A percentile compares a stretch with the other conserved stretches of the same genome.
phyloP scores from a whole-genome alignment of 495 filamentous ascomycete species.

The Neurospora sp. region DNA sequence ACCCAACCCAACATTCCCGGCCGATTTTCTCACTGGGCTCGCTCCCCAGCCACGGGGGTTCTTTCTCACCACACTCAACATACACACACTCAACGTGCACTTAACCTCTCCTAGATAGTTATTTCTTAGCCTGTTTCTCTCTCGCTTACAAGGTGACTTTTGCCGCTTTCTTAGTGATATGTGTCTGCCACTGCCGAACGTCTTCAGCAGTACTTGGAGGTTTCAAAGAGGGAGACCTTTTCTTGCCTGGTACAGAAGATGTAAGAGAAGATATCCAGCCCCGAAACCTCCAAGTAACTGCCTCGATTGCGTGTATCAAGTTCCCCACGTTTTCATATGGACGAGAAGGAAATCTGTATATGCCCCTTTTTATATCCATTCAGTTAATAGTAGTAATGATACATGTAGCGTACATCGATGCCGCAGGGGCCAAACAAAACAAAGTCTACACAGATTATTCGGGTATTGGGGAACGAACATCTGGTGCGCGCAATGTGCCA shows the following conservation, averaged over 20 bases:
- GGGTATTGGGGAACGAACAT: background rate
- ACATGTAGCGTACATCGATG: slow-evolving; percentile 7
- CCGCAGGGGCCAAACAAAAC: background rate
- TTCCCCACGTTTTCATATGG: background rate
- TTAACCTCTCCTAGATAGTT: background rate
- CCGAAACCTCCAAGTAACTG: too few relatives aligned
- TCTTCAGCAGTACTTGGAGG: too few relatives aligned
- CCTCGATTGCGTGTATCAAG: background rate
- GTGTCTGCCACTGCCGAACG: background rate
- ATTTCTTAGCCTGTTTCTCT: background rate
- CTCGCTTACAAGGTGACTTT: background rate
- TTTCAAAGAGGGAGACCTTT: too few relatives aligned
- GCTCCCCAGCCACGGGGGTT: background rate
- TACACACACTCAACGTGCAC: background rate
- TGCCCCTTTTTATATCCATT: background rate
- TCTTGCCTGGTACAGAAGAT: too few relatives aligned
- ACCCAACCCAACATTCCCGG: background rate
- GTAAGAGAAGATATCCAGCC: too few relatives aligned
- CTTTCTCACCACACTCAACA: background rate
- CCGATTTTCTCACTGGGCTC: background rate
- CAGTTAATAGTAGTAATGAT: slow-evolving; percentile 1
- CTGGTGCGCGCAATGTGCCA: background rate
- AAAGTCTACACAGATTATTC: background rate
- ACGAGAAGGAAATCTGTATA: background rate
- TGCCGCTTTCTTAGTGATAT: background rate